Conservation (phyloP, 1,284 basidiomycete genomes). For the Moesziomyces parantarcticus region DNA sequence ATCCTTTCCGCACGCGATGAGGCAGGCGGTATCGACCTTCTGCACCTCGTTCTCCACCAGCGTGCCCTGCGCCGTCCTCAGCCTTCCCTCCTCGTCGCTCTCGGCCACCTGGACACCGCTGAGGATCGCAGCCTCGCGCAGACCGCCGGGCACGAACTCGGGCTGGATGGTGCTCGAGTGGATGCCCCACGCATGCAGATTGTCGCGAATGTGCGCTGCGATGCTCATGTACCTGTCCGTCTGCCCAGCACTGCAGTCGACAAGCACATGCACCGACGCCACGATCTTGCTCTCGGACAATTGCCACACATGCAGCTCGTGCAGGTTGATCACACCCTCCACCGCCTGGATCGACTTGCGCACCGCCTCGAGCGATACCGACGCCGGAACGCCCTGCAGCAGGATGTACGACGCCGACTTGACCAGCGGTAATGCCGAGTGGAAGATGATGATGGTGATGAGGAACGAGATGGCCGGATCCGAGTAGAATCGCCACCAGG, state of each 20-base stretch:
- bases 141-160: conserved; percentile 63
- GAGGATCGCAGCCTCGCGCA: conserved; percentile 59
- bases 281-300: conserved; percentile 88
- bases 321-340: conserved; percentile 88
- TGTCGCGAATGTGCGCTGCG: conserved; percentile 82
- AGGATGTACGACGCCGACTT: conserved; percentile 94
- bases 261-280: conserved; percentile 93
- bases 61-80: conserved; percentile 57
- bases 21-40: conserved; percentile 56
- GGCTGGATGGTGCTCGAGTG: conserved; percentile 75
- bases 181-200: conserved; percentile 88
- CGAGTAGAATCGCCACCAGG: conserved; percentile 77
- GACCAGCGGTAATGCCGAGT: conserved; percentile 90
- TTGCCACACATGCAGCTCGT: conserved; percentile 94
- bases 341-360: conserved; percentile 81
- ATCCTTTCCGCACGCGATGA: conserved; percentile 60
- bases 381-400: conserved; percentile 92
- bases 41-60: conserved; percentile 59
- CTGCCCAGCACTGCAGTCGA: conserved; percentile 74
- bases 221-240: conserved; percentile 81
- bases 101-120: conserved; percentile 59
- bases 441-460: conserved; percentile 97
- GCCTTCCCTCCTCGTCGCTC: conserved; percentile 50
- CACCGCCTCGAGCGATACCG: conserved; percentile 87
- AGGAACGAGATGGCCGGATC: conserved; percentile 94